phyloP scores from a whole-genome alignment of 2,329 filamentous ascomycete species.

The Trichoderma sp. region DNA sequence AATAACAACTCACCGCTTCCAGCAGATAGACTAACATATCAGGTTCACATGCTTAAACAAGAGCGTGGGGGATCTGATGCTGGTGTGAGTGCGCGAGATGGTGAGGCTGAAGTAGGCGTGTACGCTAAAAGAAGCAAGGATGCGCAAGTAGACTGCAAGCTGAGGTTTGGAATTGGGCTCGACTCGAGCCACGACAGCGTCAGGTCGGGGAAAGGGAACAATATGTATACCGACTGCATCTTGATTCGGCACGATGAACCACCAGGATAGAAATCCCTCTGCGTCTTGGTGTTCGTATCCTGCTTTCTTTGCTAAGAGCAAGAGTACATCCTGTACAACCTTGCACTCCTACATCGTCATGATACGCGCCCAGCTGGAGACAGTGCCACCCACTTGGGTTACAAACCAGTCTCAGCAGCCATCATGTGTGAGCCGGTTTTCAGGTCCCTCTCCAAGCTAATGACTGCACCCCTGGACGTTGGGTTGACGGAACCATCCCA shows the following conservation, averaged over 20 bases:
- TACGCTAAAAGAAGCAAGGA: neutral
- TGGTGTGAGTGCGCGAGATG: neutral
- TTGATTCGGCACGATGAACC: neutral
- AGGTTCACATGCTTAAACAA: neutral
- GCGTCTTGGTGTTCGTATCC: neutral
- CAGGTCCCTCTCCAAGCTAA: neutral
- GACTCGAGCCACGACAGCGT: neutral
- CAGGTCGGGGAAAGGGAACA: neutral
- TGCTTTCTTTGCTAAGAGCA: neutral
- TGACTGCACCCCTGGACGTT: neutral
- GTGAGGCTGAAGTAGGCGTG: neutral
- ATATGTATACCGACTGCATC: neutral
- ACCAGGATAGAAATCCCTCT: neutral
- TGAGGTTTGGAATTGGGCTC: neutral
- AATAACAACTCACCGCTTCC: neutral
- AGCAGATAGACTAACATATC: neutral
- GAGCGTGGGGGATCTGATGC: neutral
- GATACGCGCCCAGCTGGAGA: neutral
- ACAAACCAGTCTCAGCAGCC: too few relatives aligned
- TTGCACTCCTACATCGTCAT: neutral
- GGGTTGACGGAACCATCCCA: neutral
- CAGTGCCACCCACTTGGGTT: neutral
- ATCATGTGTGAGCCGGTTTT: neutral
- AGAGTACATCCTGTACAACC: neutral
- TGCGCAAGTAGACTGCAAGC: neutral